Evolutionary conservation across 1,284 basidiomycete genomes (phyloP).

Genomic region (Cutaneotrichosporon daszewskae): DNA sequence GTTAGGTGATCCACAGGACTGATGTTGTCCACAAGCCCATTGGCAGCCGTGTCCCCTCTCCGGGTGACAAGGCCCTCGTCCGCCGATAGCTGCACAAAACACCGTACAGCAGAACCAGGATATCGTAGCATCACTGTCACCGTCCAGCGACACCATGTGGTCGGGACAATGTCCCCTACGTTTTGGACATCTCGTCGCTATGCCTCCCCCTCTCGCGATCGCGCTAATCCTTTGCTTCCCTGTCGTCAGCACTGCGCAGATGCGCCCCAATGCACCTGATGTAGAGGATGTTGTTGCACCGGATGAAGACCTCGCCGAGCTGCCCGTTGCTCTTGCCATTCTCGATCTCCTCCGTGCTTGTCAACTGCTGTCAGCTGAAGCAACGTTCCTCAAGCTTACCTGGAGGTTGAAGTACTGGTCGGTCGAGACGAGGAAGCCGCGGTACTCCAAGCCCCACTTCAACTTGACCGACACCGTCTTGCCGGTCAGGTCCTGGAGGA

Average conservation of each 20-base stretch:
- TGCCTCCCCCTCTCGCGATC: too few species aligned
- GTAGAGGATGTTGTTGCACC: slow-evolving; percentile 93
- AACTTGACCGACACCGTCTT: slow-evolving; percentile 91
- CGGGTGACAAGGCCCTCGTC: too few species aligned
- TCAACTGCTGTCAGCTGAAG: slow-evolving; percentile 60
- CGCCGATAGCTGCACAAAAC: too few species aligned
- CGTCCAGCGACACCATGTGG: too few species aligned
- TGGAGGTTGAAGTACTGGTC: slow-evolving; percentile 99
- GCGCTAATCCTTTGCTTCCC: slow-evolving; percentile 37
- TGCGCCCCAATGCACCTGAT: slow-evolving; percentile 51
- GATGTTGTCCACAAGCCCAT: too few species aligned
- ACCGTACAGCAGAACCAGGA: too few species aligned
- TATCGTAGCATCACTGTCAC: too few species aligned
- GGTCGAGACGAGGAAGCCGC: slow-evolving; percentile 96
- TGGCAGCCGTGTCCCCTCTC: too few species aligned
- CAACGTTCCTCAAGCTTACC: slow-evolving; percentile 53
- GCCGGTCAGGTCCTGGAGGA: slow-evolving; percentile 95
- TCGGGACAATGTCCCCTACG: too few species aligned
- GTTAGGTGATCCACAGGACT: too few species aligned
- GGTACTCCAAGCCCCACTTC: slow-evolving; percentile 99
- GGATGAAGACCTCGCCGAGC: slow-evolving; percentile 96
- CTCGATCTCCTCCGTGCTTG: slow-evolving; percentile 97
- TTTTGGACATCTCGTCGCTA: too few species aligned
- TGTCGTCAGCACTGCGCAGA: slow-evolving; percentile 11
- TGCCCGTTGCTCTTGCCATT: slow-evolving; percentile 93